Percentiles rank a stretch among this genome's conserved stretches.
Conservation (phyloP, 2,329 filamentous ascomycete species). For the Beauveria caledonica region DNA sequence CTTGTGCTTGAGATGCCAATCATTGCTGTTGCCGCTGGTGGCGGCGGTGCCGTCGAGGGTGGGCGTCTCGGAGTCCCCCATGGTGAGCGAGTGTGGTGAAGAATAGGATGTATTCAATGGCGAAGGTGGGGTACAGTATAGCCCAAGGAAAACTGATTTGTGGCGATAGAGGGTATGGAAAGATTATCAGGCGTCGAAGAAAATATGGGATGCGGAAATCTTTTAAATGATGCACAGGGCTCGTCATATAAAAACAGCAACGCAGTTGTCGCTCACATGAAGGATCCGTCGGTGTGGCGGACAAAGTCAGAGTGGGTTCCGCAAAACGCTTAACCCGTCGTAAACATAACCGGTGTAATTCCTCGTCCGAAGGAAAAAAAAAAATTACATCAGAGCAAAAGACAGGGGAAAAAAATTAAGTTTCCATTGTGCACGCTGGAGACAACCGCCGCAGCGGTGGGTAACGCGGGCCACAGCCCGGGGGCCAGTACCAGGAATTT, state of each 20-base stretch:
- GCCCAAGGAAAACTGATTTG: too few relatives aligned
- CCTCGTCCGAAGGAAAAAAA: neutral
- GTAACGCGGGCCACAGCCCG: neutral
- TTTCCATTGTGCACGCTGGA: neutral
- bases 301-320: neutral
- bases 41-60: neutral
- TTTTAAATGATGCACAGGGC: too few relatives aligned
- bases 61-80: conserved; percentile 7
- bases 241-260: too few relatives aligned
- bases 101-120: too few relatives aligned
- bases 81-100: neutral
- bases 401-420: neutral
- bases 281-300: too few relatives aligned
- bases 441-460: neutral
- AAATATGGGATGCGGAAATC: too few relatives aligned
- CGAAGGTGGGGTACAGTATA: neutral
- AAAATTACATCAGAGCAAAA: neutral
- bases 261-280: too few relatives aligned
- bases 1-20: conserved; percentile 42
- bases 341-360: neutral
- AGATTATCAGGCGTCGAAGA: too few relatives aligned
- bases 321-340: neutral
- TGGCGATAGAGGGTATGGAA: too few relatives aligned
- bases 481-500: neutral
- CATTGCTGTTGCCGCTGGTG: conserved; percentile 10